A percentile compares a stretch with the other conserved stretches of the same genome.
Conservation (phyloP, 2,329 filamentous ascomycete genomes). For the Colletotrichum spaethianum region DNA sequence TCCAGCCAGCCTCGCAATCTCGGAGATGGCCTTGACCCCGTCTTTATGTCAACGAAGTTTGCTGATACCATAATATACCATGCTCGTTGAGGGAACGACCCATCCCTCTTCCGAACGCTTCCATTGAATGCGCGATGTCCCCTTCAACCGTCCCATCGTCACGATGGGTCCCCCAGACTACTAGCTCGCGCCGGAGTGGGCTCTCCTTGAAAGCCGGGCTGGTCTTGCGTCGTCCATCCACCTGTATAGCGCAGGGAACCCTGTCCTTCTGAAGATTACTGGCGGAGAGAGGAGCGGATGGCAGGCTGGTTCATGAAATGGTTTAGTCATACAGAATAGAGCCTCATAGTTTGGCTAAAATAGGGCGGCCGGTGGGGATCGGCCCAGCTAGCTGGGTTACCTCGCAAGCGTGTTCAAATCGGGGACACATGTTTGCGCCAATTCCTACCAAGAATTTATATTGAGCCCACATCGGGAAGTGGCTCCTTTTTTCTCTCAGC, state of each 20-base stretch:
- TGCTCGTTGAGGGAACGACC: constrained; percentile 13
- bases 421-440: constrained; percentile 19
- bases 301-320: constrained; percentile 19
- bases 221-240: constrained; percentile 11
- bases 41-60: constrained; percentile 40
- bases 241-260: constrained; percentile 35
- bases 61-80: constrained; percentile 17
- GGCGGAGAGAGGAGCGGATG: constrained; percentile 21
- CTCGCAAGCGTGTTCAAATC: constrained; percentile 38
- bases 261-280: constrained; percentile 1
- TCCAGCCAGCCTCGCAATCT: not conserved
- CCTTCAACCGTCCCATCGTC: constrained; percentile 32
- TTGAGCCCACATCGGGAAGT: not conserved
- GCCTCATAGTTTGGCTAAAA: constrained; percentile 24
- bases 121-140: constrained; percentile 5
- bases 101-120: constrained; percentile 4
- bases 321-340: constrained; percentile 9
- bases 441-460: constrained; percentile 19
- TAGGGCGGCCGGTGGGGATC: not conserved
- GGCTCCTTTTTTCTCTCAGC: constrained; percentile 7
- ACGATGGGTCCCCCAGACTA: constrained; percentile 23
- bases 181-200: constrained; percentile 18
- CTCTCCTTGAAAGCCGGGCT: constrained; percentile 13
- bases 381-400: constrained; percentile 23
- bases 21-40: constrained; percentile 20